Base-by-base conservation (phyloP, 306 rosid genomes). In the Prunus padus region DNA sequence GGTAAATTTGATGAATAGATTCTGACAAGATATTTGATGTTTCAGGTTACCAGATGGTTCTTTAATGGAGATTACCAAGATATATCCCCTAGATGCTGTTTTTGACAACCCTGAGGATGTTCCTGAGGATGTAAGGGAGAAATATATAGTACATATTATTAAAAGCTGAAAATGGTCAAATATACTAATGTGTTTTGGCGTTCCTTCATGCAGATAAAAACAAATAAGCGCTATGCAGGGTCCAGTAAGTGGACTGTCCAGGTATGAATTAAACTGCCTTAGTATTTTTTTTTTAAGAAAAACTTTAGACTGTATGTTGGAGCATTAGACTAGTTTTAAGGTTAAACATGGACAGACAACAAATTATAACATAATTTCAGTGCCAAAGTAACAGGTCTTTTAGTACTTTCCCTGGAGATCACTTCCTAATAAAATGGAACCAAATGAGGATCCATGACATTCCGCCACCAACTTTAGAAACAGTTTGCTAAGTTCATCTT, bases 221-320 rank as follows among this genome's bases (percentile, higher is more conserved):
- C 94, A 66, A 93, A 91, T 77, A 93, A 93, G 82, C 96, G 98
- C n/a, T 93, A 91, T 84, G 97, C 98, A 20, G 98, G 98, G 73
- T 89, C 98, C 49, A 18, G 80, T 52, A 86, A 89, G 40, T 93
- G 97, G 98, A 93, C 98, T 45, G 98, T 93, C 65, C 89, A 82
- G 97, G 98, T 93, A 75, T 76, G 44, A 76, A 67, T 55, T 61
- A 23, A 47, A 61, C 59, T 44, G 5, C 11, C 19, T 74, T 25
- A 6, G 11, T 62, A 47, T 73, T 37, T 70, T 56, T 75, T 11
- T 50, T 0, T 30, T 10, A 16, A 28, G 67, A 22, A 28, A 26
- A 18, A 67, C 49, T 22, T 67, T 72, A 26, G 44, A 51, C 42
- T 55, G 30, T 5, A 5, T 40, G 6, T 30, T 47, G 68, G 64